These are phyloP conservation scores for Atalantia buxifolia DNA, from an alignment of 345 rosid species.

Conservation along the genomic window DNA sequence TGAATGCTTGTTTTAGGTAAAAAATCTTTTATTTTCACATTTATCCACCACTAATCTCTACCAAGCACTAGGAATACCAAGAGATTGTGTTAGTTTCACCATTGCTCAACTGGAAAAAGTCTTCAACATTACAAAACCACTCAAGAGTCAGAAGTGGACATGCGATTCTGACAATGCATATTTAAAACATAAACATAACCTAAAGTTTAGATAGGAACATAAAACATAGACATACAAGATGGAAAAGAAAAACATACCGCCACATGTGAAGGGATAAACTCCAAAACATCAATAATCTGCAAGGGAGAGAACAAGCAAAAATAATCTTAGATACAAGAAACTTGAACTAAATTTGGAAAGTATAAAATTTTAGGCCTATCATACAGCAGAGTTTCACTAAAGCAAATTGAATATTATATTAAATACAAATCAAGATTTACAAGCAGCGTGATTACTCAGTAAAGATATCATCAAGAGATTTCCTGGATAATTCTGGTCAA, in stretches of 20 bases:
- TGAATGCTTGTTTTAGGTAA: no score
- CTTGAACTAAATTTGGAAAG: constrained; percentile 4
- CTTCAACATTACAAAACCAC: background rate
- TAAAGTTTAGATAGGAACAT: background rate
- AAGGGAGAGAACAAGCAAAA: constrained; percentile 14
- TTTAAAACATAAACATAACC: background rate
- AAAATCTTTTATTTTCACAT: background rate
- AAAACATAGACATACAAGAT: background rate
- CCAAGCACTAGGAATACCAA: background rate
- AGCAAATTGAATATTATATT: background rate
- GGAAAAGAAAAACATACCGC: constrained; percentile 51
- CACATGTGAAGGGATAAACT: constrained; percentile 79
- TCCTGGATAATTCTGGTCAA: background rate
- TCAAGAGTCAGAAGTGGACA: background rate
- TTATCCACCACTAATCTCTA: background rate
- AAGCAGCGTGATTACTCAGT: no score
- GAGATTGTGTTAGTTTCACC: background rate
- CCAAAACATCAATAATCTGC: constrained; percentile 93
- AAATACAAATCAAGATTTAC: background rate
- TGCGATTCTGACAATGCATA: background rate
- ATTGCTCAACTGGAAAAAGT: background rate
- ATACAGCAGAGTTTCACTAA: background rate
- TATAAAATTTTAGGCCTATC: background rate
- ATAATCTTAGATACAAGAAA: constrained; percentile 12
- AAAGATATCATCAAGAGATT: background rate